Percentiles rank a stretch among this genome's conserved stretches.
These are phyloP conservation scores for Colletotrichum sp. DNA, from an alignment of 2,329 filamentous ascomycete genomes.

Conservation along the genomic window DNA sequence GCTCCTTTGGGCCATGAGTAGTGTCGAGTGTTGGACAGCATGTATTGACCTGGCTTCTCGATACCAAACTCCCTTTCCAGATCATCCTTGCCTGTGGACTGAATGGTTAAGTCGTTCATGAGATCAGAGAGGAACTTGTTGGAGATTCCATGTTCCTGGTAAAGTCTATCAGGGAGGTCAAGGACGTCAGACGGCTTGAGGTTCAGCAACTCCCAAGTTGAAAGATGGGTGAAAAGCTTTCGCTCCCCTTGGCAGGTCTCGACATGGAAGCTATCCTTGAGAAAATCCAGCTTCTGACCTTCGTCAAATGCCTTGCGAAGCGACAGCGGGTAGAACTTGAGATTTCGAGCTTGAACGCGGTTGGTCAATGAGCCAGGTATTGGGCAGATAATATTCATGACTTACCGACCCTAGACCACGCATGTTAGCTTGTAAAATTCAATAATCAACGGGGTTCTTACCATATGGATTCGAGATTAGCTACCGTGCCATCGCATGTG, in stretches of 20 bases:
- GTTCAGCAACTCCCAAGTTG: slow-evolving; percentile 50
- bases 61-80: slow-evolving; percentile 39
- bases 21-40: slow-evolving; percentile 46
- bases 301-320: slow-evolving; percentile 25
- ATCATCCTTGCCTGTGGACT: slow-evolving; percentile 41
- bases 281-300: not conserved
- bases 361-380: not conserved
- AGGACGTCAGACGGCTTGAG: slow-evolving; percentile 42
- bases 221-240: slow-evolving; percentile 40
- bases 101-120: slow-evolving; percentile 41
- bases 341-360: slow-evolving; percentile 39
- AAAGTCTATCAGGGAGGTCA: slow-evolving; percentile 42
- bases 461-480: slow-evolving; percentile 55
- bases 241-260: slow-evolving; percentile 29
- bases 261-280: not conserved
- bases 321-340: slow-evolving; percentile 52
- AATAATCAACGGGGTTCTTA: not conserved
- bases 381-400: not conserved
- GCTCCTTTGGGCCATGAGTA: slow-evolving; percentile 55
- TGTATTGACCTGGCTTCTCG: slow-evolving; percentile 35
- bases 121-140: slow-evolving; percentile 32
- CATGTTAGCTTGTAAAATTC: slow-evolving; percentile 3
- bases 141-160: slow-evolving; percentile 43
- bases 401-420: not conserved
- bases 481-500: slow-evolving; percentile 49